Percentiles rank a stretch among this genome's conserved stretches.
These are phyloP conservation scores for Arthrobotrys iridis DNA, from an alignment of 2,329 filamentous ascomycete species.

Conservation along the genomic window DNA sequence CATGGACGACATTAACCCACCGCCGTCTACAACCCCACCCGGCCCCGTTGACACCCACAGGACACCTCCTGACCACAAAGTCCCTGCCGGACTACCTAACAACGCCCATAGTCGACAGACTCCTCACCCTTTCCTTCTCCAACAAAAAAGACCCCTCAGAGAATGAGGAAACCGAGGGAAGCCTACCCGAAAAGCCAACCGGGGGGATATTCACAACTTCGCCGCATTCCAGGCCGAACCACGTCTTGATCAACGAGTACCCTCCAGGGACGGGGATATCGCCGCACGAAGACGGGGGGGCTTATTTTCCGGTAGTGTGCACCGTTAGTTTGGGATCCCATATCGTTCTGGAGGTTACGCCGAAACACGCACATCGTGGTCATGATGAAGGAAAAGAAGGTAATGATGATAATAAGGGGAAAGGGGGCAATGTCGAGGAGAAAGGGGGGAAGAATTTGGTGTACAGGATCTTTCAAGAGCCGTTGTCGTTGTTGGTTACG, in stretches of 20 bases:
- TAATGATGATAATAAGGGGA: conserved; percentile 66
- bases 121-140: conserved; percentile 57
- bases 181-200: conserved; percentile 55
- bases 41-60: conserved; percentile 77
- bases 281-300: conserved; percentile 91
- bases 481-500: conserved; percentile 72
- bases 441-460: conserved; percentile 56
- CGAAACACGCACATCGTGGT: conserved; percentile 66
- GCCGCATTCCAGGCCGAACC: conserved; percentile 81
- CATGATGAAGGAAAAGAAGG: conserved; percentile 63
- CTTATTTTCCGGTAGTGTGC: conserved; percentile 87
- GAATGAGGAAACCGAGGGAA: not conserved
- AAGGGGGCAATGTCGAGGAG: conserved; percentile 57
- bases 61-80: conserved; percentile 76
- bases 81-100: conserved; percentile 80
- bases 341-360: conserved; percentile 77
- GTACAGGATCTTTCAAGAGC: conserved; percentile 65
- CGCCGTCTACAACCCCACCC: conserved; percentile 92
- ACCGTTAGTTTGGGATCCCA: conserved; percentile 85
- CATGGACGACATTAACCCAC: conserved; percentile 88
- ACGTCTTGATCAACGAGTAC: conserved; percentile 95
- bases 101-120: conserved; percentile 73
- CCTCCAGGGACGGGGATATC: conserved; percentile 89
- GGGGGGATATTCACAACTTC: conserved; percentile 70
- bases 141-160: not conserved